A percentile compares a stretch with the other conserved stretches of the same genome.
Evolutionary conservation across 192 early-diverging fungal species (phyloP).

Genomic region (Oehlia diaphana): DNA sequence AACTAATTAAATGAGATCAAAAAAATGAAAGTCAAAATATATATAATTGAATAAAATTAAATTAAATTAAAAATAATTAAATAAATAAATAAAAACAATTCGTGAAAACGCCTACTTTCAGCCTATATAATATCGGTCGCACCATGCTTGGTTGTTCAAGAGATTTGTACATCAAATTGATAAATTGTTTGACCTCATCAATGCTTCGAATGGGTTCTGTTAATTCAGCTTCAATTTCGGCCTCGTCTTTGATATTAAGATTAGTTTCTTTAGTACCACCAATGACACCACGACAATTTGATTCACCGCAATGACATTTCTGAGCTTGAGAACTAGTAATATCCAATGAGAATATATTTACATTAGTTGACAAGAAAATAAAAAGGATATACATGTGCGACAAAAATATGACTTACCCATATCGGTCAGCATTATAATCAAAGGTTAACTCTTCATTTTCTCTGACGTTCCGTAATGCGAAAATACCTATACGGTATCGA

Average conservation of each 20-base stretch:
- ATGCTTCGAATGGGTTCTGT: background rate
- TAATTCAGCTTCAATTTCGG: background rate
- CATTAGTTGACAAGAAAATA: background rate
- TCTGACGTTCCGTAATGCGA: slow-evolving; percentile 74
- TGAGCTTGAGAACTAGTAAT: slow-evolving; percentile 79
- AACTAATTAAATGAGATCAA: background rate
- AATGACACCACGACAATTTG: slow-evolving; percentile 87
- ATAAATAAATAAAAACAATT: background rate
- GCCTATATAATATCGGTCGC: background rate
- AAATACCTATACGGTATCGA: slow-evolving; percentile 93
- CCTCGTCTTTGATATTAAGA: slow-evolving; percentile 38
- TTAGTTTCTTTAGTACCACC: slow-evolving; percentile 78
- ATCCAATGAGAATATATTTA: slow-evolving; percentile 2
- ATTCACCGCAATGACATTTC: slow-evolving; percentile 87
- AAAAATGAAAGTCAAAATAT: background rate
- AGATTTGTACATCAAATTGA: background rate
- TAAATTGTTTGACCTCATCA: slow-evolving; percentile 8
- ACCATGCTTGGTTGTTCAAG: slow-evolving; percentile 8
- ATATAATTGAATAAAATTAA: background rate
- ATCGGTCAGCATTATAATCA: slow-evolving; percentile 98
- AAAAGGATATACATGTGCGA: background rate
- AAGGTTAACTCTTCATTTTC: slow-evolving; percentile 92
- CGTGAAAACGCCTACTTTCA: background rate
- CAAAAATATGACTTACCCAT: slow-evolving; percentile 57
- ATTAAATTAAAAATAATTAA: background rate